Conservation (phyloP, 352 stramenopile species). For the Phytophthora europaea region DNA sequence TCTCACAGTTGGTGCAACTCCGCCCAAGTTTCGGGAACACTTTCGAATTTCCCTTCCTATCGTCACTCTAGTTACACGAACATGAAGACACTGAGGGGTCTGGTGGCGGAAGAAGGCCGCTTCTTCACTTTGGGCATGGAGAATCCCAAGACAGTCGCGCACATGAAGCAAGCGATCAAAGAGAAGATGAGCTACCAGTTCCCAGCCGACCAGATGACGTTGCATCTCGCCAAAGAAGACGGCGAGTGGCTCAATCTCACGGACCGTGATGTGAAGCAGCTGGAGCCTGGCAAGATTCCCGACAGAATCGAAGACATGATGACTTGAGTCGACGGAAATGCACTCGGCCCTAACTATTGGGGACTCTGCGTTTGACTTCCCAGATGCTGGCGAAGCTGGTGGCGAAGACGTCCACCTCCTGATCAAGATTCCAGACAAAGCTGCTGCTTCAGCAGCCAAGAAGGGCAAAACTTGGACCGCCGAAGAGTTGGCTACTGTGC, state of each 20-base stretch:
- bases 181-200: not conserved
- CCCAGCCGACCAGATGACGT: not conserved
- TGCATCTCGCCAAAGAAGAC: not conserved
- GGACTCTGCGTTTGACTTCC: not conserved
- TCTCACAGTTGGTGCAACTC: too few relatives aligned
- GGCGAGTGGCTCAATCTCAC: not conserved
- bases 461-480: slow-evolving; percentile 3
- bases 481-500: slow-evolving; percentile 30
- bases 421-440: not conserved
- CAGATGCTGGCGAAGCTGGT: not conserved
- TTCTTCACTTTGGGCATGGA: not conserved
- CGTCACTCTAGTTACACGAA: not conserved
- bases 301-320: not conserved
- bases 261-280: not conserved
- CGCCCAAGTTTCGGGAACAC: too few relatives aligned
- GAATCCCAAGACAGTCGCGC: not conserved
- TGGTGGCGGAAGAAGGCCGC: not conserved
- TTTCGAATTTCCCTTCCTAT: too few relatives aligned
- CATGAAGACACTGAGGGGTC: not conserved
- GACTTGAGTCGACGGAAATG: not conserved
- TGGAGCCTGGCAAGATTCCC: not conserved
- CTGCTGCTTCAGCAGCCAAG: not conserved
- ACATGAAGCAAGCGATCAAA: not conserved
- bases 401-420: not conserved
- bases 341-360: not conserved